phyloP scores from a whole-genome alignment of 371 early-diverging fungal species.

The Mucor velutinosus region DNA sequence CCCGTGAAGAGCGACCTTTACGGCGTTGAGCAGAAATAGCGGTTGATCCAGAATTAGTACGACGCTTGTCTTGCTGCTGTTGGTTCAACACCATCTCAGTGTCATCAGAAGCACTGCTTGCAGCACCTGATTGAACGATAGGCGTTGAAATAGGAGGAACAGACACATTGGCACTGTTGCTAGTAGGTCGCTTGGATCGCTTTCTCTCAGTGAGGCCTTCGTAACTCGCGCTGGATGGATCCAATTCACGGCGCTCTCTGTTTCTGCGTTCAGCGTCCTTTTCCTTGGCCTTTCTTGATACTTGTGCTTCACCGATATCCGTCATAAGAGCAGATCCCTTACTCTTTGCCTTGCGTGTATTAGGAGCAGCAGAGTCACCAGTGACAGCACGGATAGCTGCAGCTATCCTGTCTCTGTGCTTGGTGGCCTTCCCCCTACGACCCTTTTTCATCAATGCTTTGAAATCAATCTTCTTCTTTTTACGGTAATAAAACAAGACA shows the following conservation, averaged over 20 bases:
- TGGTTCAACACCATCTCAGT: constrained; percentile 10
- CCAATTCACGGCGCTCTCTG: constrained; percentile 43
- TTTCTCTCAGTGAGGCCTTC: constrained; percentile 43
- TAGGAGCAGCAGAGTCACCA: constrained; percentile 23
- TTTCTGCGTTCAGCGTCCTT: constrained; percentile 50
- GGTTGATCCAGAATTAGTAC: neutral
- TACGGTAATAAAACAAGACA: constrained; percentile 90
- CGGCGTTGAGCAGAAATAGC: constrained; percentile 3
- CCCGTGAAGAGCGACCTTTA: constrained; percentile 36
- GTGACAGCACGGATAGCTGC: constrained; percentile 50
- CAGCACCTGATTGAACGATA: constrained; percentile 1
- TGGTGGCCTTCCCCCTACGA: constrained; percentile 49
- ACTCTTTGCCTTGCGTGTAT: constrained; percentile 49
- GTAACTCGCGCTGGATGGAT: constrained; percentile 47
- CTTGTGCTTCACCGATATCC: constrained; percentile 66
- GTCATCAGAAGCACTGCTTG: constrained; percentile 26
- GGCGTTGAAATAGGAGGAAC: neutral
- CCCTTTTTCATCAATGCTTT: constrained; percentile 70
- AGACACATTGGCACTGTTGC: neutral
- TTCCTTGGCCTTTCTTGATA: constrained; percentile 49
- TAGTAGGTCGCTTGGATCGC: constrained; percentile 19
- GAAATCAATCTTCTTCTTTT: constrained; percentile 83
- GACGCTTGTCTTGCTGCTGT: constrained; percentile 13
- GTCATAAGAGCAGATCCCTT: constrained; percentile 67
- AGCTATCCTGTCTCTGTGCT: constrained; percentile 44